These are phyloP conservation scores for Asterochloris sp. DNA, from an alignment of 139 green algal genomes.

Conservation along the genomic window DNA sequence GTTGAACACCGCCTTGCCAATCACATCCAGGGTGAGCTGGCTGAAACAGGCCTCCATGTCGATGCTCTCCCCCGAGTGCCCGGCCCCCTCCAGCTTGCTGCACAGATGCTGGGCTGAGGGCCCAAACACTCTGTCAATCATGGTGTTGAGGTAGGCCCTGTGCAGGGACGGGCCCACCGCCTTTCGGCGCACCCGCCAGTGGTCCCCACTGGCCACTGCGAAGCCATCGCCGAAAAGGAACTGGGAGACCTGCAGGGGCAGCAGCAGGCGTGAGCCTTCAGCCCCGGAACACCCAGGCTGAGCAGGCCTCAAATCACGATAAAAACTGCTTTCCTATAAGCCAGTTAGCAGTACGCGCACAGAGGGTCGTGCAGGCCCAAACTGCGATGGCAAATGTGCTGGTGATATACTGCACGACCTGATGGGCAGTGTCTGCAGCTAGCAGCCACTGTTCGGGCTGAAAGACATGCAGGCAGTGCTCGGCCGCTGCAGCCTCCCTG, in stretches of 20 bases:
- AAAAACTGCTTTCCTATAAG: no score
- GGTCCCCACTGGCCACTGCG: conserved; percentile 83
- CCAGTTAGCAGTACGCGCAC: no score
- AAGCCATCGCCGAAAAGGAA: conserved; percentile 90
- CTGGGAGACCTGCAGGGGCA: conserved; percentile 49
- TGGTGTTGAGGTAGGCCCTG: conserved; percentile 85
- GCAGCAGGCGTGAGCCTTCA: neutral
- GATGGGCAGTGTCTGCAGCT: no score
- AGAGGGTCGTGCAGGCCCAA: no score
- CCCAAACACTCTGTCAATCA: conserved; percentile 88
- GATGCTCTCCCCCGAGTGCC: conserved; percentile 43
- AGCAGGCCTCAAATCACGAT: no score
- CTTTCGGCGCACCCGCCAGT: conserved; percentile 74
- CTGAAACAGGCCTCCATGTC: conserved; percentile 96
- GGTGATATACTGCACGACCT: no score
- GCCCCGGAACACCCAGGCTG: no score
- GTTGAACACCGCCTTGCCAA: conserved; percentile 98
- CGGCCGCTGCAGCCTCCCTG: no score
- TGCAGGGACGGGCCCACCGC: conserved; percentile 93
- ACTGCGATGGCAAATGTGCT: no score
- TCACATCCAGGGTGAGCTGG: conserved; percentile 97
- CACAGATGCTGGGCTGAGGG: conserved; percentile 60
- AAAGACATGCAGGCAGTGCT: no score
- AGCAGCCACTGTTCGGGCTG: no score
- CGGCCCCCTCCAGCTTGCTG: conserved; percentile 66